Evolutionary conservation across 2,329 filamentous ascomycete species (phyloP).

Genomic region (Magnaporthiopsis incrustans): DNA sequence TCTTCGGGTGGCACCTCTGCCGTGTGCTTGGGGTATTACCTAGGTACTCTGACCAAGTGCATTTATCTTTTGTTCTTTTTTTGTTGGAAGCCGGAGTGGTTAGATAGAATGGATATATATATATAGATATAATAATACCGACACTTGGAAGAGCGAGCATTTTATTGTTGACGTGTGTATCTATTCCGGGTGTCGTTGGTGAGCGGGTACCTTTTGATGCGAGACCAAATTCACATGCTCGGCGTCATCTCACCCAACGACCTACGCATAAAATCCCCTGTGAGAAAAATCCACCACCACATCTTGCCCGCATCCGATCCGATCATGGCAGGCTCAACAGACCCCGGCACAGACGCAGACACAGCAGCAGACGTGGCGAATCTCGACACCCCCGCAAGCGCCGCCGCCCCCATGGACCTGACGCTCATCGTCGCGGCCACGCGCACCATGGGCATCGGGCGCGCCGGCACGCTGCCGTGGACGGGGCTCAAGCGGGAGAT

Average conservation of each 20-base stretch:
- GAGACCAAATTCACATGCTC: too few species aligned
- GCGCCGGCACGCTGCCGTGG: slow-evolving; percentile 76
- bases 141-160: background rate
- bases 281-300: background rate
- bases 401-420: slow-evolving; percentile 42
- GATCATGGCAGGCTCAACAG: background rate
- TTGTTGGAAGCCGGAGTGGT: background rate
- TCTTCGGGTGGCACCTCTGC: background rate
- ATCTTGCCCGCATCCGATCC: too few species aligned
- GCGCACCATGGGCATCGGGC: slow-evolving; percentile 82
- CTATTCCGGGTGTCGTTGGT: too few species aligned
- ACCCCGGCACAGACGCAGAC: background rate
- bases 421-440: slow-evolving; percentile 95
- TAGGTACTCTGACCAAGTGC: background rate
- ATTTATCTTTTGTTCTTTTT: background rate
- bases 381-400: background rate
- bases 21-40: too few species aligned
- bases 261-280: background rate
- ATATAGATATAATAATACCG: background rate
- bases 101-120: background rate
- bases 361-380: background rate
- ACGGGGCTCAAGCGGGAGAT: slow-evolving; percentile 83
- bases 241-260: too few species aligned
- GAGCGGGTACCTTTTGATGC: too few species aligned
- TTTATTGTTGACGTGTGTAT: background rate